Conservation (phyloP, 2,329 filamentous ascomycete genomes). For the Colletotrichum magnum region DNA sequence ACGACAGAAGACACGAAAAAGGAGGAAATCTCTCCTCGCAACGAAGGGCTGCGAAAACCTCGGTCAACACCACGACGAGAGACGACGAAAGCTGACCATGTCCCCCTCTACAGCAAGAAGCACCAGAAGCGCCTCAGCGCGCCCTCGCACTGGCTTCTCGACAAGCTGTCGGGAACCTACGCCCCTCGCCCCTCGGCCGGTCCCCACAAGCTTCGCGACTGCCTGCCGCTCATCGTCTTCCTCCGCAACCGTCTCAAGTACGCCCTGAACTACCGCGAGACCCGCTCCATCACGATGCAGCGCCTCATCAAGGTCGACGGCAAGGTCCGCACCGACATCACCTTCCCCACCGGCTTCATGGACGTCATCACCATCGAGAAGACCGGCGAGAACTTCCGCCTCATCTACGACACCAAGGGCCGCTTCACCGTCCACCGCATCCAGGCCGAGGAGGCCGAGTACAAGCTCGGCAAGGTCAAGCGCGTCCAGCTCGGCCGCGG, state of each 20-base stretch:
- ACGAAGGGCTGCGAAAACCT: no score
- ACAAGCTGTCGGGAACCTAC: constrained; percentile 97
- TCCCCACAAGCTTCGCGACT: constrained; percentile 99
- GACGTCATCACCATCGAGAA: constrained; percentile 99
- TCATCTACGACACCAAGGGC: constrained; percentile 99
- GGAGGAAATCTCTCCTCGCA: background rate
- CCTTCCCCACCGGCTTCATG: constrained; percentile 99
- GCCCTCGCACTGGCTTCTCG: constrained; percentile 99
- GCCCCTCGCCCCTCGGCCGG: constrained; percentile 80
- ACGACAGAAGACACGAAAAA: background rate
- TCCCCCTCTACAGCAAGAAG: constrained; percentile 80
- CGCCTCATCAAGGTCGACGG: constrained; percentile 99
- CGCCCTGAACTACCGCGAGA: constrained; percentile 98
- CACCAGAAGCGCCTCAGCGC: constrained; percentile 99
- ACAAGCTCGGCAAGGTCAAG: constrained; percentile 99
- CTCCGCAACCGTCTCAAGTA: constrained; percentile 98
- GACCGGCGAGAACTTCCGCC: constrained; percentile 99
- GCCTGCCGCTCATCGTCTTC: constrained; percentile 99
- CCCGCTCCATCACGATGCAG: constrained; percentile 98
- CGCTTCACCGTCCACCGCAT: constrained; percentile 99
- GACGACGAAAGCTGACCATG: constrained; percentile 50
- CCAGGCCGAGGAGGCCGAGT: constrained; percentile 97
- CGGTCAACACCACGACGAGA: background rate
- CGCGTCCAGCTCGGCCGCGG: constrained; percentile 98
- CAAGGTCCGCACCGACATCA: constrained; percentile 99